Evolutionary conservation across 2,329 filamentous ascomycete species (phyloP).

Genomic region (Coniochaeta sp.): DNA sequence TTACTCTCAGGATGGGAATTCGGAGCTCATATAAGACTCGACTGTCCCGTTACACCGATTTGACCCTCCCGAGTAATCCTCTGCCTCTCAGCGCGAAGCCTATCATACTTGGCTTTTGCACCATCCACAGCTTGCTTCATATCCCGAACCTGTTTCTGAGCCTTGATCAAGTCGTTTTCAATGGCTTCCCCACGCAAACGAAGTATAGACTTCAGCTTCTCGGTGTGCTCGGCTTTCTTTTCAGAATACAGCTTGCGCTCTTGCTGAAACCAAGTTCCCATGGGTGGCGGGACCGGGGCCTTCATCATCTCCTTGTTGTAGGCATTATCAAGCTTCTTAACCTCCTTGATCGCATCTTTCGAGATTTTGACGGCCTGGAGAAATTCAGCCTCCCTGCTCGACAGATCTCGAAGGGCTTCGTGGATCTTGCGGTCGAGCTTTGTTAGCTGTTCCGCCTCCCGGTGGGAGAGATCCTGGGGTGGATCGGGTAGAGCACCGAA

Average conservation of each 20-base stretch:
- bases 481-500: neutral
- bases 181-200: neutral
- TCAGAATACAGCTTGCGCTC: neutral
- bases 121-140: neutral
- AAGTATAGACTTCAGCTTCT: neutral
- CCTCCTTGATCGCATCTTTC: neutral
- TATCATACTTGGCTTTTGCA: neutral
- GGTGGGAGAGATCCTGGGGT: neutral
- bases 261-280: neutral
- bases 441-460: neutral
- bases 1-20: no score
- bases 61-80: neutral
- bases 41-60: no score
- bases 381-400: neutral
- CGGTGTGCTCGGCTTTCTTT: neutral
- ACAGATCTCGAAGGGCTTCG: neutral
- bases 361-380: neutral
- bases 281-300: neutral
- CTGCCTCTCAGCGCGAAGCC: neutral
- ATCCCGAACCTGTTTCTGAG: neutral
- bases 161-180: neutral
- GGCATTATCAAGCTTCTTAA: neutral
- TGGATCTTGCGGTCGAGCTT: neutral
- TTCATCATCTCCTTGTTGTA: neutral
- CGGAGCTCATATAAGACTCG: no score